phyloP scores from a whole-genome alignment of 495 filamentous ascomycete genomes.

The Xylaria sp. region DNA sequence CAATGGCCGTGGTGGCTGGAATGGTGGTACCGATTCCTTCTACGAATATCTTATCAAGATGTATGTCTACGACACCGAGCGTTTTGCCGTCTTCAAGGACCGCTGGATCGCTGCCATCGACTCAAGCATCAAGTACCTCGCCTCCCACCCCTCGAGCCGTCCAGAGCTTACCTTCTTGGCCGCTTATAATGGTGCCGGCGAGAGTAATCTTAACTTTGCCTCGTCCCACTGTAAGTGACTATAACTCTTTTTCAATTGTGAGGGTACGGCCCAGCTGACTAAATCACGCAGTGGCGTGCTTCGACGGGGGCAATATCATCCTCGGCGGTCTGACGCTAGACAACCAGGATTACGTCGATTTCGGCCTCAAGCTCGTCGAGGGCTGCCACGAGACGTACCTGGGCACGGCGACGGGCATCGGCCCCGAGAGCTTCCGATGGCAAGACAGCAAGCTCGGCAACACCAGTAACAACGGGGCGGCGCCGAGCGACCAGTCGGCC shows the following conservation, averaged over 20 bases:
- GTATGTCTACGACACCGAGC: conserved; percentile 78
- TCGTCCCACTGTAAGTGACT: conserved; percentile 62
- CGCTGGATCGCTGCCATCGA: conserved; percentile 82
- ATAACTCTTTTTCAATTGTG: not conserved
- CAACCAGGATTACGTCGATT: conserved; percentile 69
- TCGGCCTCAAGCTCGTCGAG: conserved; percentile 76
- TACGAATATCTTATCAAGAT: conserved; percentile 97
- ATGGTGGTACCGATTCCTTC: conserved; percentile 80
- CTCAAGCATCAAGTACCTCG: conserved; percentile 74
- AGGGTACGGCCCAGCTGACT: conserved; percentile 7
- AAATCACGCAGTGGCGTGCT: conserved; percentile 67
- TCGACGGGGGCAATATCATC: conserved; percentile 86
- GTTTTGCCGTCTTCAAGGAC: conserved; percentile 69
- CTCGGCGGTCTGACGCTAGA: conserved; percentile 78
- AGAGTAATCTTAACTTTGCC: conserved; percentile 50
- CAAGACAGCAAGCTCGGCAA: conserved; percentile 53
- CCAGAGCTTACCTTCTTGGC: conserved; percentile 81
- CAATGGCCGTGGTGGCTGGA: conserved; percentile 76
- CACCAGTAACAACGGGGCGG: conserved; percentile 45
- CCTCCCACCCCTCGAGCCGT: conserved; percentile 71
- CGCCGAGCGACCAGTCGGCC: conserved; percentile 54
- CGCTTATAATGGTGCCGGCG: conserved; percentile 57
- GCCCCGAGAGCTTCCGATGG: conserved; percentile 82
- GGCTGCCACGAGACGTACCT: conserved; percentile 79
- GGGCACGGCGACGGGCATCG: conserved; percentile 72